phyloP scores from a whole-genome alignment of 2,329 filamentous ascomycete genomes.

The Penicillium sp. region DNA sequence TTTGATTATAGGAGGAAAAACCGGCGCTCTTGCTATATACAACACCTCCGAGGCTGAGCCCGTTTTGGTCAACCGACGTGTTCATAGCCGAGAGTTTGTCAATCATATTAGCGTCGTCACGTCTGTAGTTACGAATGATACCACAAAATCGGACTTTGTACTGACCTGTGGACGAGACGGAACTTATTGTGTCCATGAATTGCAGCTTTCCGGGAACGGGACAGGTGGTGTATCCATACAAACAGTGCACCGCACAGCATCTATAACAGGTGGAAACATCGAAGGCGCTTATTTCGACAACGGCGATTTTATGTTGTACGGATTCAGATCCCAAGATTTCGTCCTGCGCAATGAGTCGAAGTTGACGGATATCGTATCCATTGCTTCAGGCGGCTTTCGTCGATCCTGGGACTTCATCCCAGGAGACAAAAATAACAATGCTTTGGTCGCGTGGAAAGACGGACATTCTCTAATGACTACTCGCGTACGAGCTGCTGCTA shows the following conservation, averaged over 20 bases:
- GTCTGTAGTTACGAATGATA: conserved; percentile 10
- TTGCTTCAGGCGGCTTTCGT: conserved; percentile 84
- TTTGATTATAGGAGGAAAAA: conserved; percentile 55
- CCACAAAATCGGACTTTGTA: conserved; percentile 41
- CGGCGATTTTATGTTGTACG: conserved; percentile 21
- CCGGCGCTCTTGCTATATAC: conserved; percentile 54
- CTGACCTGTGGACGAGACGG: conserved; percentile 76
- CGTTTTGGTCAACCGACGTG: conserved; percentile 23
- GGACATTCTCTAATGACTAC: conserved; percentile 54
- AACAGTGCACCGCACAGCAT: conserved; percentile 64
- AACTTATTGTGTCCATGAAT: conserved; percentile 63
- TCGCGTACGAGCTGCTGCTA: conserved; percentile 40
- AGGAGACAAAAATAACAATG: conserved; percentile 30
- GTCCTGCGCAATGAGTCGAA: conserved; percentile 74
- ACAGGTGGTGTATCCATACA: conserved; percentile 36
- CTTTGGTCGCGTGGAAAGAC: conserved; percentile 72
- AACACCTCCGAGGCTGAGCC: conserved; percentile 21
- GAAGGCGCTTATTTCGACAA: conserved; percentile 65
- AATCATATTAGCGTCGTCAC: conserved; percentile 55
- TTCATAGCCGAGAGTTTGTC: conserved; percentile 61
- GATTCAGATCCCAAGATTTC: conserved; percentile 55
- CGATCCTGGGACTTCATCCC: conserved; percentile 65
- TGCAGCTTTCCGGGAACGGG: conserved; percentile 15
- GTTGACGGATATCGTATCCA: conserved; percentile 65
- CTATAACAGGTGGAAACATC: conserved; percentile 72